Base-by-base conservation (phyloP, 1,284 basidiomycete species). In the Trametes sp. region DNA sequence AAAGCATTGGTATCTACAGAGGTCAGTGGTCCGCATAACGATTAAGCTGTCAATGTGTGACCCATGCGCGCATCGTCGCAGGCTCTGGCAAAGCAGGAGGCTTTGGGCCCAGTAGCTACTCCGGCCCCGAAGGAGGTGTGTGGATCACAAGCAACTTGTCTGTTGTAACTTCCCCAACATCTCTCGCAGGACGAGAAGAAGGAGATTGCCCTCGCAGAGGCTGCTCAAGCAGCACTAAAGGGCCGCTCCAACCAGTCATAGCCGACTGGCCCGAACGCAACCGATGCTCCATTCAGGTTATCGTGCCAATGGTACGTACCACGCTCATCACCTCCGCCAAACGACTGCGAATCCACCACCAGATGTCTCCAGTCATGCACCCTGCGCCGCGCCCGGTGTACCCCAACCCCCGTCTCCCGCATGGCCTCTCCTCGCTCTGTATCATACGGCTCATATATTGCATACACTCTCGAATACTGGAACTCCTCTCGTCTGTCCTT, bases 151-250 rank as follows among this genome's bases (percentile, higher is more conserved):
- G 21, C 19, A 7, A 11, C n/a, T 9, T 13, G 45, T 11, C 14
- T 46, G 19, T 16, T 10, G 5, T 24, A 14, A 11, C 8, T n/a
- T 24, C 24, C 24, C n/a, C n/a, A 24, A 13, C 6, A 7, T 19
- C 28, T n/a, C 5, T 29, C 4, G 1, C 24, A 71, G 70, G 65
- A 66, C 21, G 68, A 68, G 48, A 41, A 61, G 38, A 68, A 65
- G 31, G 70, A 71, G 62, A 54, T 67, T 19, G 63, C 63, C 7
- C 66, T 71, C 10, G 70, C 70, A 1, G 66, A 71, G 24, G 69
- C 69, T 2, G 69, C 69, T 6, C 67, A 68, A 21, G 65, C 67
- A 5, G 67, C 62, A 6, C 57, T 70, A 23, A 62, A 67, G 60
- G 55, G 48, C 9, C 56, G 59, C 16, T 54, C 64, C 9, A 57